Evolutionary conservation across 2,329 filamentous ascomycete genomes (phyloP), one percentile per base, ranked within the genome.

Genomic region (Mycosphaerella sp.): DNA sequence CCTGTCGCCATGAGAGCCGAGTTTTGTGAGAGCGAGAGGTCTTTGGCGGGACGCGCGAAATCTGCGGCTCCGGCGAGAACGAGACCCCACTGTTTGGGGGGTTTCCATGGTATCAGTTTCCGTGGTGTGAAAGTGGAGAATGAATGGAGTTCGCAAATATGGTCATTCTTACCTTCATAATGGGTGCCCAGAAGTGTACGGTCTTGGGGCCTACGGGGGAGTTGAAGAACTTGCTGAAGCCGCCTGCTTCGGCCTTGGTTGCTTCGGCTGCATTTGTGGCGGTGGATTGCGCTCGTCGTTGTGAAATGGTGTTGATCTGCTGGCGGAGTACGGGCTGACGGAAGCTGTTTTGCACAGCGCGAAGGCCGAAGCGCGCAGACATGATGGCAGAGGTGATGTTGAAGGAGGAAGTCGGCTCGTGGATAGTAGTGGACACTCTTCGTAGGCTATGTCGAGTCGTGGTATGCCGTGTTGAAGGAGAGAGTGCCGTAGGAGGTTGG

Each of bases 111-210:
- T n/a, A n/a, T n/a, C n/a, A n/a, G n/a, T n/a, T n/a, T n/a, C n/a
- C n/a, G n/a, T n/a, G n/a, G n/a, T n/a, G n/a, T n/a, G n/a, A n/a
- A 25, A 25, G 21, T 25, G 4, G 21, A 25, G 21, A 25, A 25
- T 25, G 4, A 1, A 25, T n/a, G n/a, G n/a, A n/a, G n/a, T n/a
- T 10, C 25, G 10, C 21, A 48, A 30, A n/a, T n/a, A n/a, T n/a
- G n/a, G n/a, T 21, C 21, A 13, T 35, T 47, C 21, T 48, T n/a
- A 82, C 79, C 77, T 83, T 96, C 89, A 96, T 95, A 61, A 96
- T 84, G 52, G 91, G 91, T 40, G 91, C 90, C 91, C 93, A 98
- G 76, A 98, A 98, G 73, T 98, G 93, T 65, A 98, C 93, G 56
- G 93, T 98, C 84, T 78, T 74, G 46, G 73, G 72, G 6, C 75